phyloP scores from a whole-genome alignment of 1,284 basidiomycete genomes.

The Cryptococcus sp. region DNA sequence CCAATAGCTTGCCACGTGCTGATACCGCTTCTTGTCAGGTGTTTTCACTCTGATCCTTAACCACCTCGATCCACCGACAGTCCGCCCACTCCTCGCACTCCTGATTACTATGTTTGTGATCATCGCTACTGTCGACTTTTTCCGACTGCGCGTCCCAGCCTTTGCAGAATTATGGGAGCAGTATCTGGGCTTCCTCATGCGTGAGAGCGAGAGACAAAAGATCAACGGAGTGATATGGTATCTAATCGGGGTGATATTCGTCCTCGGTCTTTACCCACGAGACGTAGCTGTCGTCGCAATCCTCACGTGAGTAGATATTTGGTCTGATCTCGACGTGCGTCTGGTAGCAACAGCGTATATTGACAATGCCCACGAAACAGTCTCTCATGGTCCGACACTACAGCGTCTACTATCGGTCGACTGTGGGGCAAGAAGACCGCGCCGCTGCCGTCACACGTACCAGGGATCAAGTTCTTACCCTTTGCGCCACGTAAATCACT shows the following conservation, averaged over 20 bases:
- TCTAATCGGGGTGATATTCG: conserved; percentile 83
- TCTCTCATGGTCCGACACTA: conserved; percentile 95
- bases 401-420: conserved; percentile 89
- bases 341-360: no score
- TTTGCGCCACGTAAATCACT: conserved; percentile 58
- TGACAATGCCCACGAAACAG: conserved; percentile 52
- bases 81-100: conserved; percentile 62
- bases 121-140: conserved; percentile 73
- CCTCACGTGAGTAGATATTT: conserved; percentile 66
- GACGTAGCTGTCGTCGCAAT: conserved; percentile 87
- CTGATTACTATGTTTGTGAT: conserved; percentile 70
- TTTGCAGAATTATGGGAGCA: conserved; percentile 79
- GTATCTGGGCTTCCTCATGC: conserved; percentile 84
- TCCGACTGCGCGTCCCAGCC: conserved; percentile 68
- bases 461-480: conserved; percentile 38
- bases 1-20: no score
- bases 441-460: conserved; percentile 64
- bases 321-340: background rate
- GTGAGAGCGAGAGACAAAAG: conserved; percentile 81
- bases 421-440: conserved; percentile 76
- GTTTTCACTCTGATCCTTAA: conserved; percentile 78
- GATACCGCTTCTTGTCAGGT: conserved; percentile 57
- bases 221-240: conserved; percentile 95
- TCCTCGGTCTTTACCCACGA: conserved; percentile 74
- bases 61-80: conserved; percentile 49